Evolutionary conservation across 257 asterid genomes (phyloP), one percentile per base, ranked within the genome.

Genomic region (Sherardia arvensis): DNA sequence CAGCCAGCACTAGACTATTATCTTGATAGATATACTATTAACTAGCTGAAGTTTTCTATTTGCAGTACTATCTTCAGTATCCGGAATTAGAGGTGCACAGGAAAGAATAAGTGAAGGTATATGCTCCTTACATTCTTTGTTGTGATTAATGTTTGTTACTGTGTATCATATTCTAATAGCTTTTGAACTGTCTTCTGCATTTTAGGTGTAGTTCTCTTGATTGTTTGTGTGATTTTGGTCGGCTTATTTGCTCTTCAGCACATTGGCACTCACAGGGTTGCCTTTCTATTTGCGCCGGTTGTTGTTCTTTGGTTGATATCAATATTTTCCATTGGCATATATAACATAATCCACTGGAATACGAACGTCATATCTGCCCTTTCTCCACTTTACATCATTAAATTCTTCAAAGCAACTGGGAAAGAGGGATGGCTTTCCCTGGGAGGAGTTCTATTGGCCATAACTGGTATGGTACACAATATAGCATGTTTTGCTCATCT

Each of bases 231-330:
- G 70, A 85, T 92, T 67, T 77, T 92, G 87, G 84, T 92, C 64
- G 96, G 99, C 48, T 85, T 91, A 57, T 91, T 91, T 74, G 97
- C 98, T 67, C 79, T 91, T 80, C 98, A 91, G 85, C 98, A 91
- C 71, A 73, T 70, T 74, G 98, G 98, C 36, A 91, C 98, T 69
- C 92, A 81, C 67, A 91, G 77, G 80, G 97, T 92, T 29, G 95
- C 96, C 22, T 71, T 88, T 83, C 68, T 92, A 74, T 92, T 92
- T 79, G 98, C 99, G 27, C 99, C 99, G 4, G 75, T 87, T 10
- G 95, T 92, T 70, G 76, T 87, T 73, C 75, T 92, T 61, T 92
- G 99, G 99, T 77, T 92, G 78, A 28, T 92, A 65, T 73, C 90
- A 10, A 92, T 89, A 67, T 84, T 82, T 55, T 66, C 71, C 72